A percentile compares a stretch with the other conserved stretches of the same genome.
phyloP scores from a whole-genome alignment of 306 rosid species.

The Inga laurina region DNA sequence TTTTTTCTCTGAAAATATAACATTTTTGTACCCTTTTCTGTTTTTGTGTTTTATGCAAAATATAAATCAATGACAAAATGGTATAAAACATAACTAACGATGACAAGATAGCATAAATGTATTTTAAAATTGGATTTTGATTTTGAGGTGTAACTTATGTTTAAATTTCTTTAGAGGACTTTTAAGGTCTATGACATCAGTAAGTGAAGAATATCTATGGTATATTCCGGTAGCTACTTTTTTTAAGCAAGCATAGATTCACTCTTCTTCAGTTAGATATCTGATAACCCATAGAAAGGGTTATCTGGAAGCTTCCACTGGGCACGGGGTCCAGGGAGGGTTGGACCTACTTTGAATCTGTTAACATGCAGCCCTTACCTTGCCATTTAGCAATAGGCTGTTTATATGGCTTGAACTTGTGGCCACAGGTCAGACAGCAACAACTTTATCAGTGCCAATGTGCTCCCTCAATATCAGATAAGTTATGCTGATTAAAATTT shows the following conservation, averaged over 20 bases:
- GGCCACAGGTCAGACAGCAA: background rate
- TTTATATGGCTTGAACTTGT: background rate
- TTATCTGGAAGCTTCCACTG: background rate
- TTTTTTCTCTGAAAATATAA: background rate
- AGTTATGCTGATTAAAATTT: constrained; percentile 20
- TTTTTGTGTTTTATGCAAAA: background rate
- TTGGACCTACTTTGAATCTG: background rate
- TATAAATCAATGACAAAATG: constrained; percentile 13
- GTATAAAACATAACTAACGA: constrained; percentile 5
- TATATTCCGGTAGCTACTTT: background rate
- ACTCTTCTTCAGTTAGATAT: background rate
- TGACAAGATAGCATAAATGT: background rate
- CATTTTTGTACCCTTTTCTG: background rate
- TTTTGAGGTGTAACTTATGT: background rate
- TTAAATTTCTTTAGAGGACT: background rate
- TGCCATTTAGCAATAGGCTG: background rate
- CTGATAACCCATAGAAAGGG: background rate
- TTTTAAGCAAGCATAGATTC: constrained; percentile 7
- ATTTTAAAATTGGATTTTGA: constrained; percentile 1
- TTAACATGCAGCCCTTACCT: background rate
- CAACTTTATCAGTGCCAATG: background rate
- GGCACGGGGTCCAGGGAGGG: background rate
- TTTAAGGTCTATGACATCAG: background rate
- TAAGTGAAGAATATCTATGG: constrained; percentile 19
- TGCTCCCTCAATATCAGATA: background rate